Evolutionary conservation across 306 rosid species (phyloP).

Genomic region (Bauhinia variegata): DNA sequence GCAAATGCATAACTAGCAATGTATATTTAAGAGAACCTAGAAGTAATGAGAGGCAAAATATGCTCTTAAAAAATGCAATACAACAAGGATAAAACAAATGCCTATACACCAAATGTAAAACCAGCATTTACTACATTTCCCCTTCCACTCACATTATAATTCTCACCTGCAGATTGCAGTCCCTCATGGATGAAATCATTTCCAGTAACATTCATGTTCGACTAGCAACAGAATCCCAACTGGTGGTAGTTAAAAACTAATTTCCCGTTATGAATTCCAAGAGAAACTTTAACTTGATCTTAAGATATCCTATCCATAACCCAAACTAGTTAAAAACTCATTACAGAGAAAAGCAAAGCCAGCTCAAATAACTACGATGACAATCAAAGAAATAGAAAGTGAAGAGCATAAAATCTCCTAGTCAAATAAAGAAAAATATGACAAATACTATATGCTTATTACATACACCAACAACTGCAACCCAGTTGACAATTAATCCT

Average conservation of each 20-base stretch:
- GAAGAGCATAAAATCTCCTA: not conserved
- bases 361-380: not conserved
- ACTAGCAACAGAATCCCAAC: not conserved
- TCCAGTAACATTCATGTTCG: not conserved
- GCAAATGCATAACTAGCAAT: slow-evolving; percentile 10
- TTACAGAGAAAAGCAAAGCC: not conserved
- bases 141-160: slow-evolving; percentile 22
- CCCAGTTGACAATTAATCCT: slow-evolving; percentile 16
- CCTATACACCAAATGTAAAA: slow-evolving; percentile 11
- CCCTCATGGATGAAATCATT: not conserved
- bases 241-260: too few species aligned
- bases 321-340: too few species aligned
- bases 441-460: not conserved
- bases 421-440: too few species aligned
- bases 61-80: not conserved
- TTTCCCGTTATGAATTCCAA: not conserved
- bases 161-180: not conserved
- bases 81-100: not conserved
- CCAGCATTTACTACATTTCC: slow-evolving; percentile 5
- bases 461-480: not conserved
- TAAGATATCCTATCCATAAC: not conserved
- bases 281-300: not conserved
- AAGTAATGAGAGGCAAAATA: not conserved
- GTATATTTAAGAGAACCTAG: slow-evolving; percentile 11
- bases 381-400: not conserved